phyloP scores from a whole-genome alignment of 139 green algal genomes.

The Pleodorina starrii region DNA sequence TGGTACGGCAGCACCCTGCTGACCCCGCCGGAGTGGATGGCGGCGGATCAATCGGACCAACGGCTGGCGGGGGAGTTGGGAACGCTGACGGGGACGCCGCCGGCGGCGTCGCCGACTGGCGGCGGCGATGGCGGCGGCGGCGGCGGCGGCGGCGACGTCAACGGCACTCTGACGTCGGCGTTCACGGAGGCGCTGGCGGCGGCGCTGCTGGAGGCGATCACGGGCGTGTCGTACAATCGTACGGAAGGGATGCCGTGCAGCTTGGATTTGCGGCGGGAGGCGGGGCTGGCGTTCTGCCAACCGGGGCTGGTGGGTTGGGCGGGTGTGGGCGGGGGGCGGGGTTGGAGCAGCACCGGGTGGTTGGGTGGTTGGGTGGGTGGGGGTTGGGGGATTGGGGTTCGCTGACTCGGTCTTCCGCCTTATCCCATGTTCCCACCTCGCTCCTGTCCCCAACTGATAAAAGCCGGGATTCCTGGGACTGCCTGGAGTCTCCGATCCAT shows the following conservation, averaged over 20 bases:
- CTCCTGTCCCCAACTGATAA: no score
- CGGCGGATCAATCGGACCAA: conserved; percentile 6
- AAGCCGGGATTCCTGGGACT: no score
- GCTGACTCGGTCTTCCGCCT: no score
- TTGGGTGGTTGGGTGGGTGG: no score
- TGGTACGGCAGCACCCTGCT: conserved; percentile 48
- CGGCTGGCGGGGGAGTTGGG: neutral
- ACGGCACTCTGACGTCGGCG: neutral
- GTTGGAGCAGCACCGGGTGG: no score
- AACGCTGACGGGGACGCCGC: neutral
- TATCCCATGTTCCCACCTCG: no score
- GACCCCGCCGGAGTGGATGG: conserved; percentile 32
- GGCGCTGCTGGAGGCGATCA: neutral
- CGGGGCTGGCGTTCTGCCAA: conserved; percentile 25
- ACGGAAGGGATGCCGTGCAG: conserved; percentile 7
- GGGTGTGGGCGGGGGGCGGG: no score
- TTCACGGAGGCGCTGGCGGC: neutral
- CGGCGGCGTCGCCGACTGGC: neutral
- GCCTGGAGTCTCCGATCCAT: no score
- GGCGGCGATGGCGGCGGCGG: neutral
- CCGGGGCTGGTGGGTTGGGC: conserved; percentile 20
- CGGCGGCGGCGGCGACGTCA: neutral
- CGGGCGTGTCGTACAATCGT: conserved; percentile 15
- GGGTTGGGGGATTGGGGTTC: neutral
- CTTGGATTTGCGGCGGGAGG: conserved; percentile 33